phyloP scores from a whole-genome alignment of 768 basidiomycete genomes.

The Pholiota conissans region DNA sequence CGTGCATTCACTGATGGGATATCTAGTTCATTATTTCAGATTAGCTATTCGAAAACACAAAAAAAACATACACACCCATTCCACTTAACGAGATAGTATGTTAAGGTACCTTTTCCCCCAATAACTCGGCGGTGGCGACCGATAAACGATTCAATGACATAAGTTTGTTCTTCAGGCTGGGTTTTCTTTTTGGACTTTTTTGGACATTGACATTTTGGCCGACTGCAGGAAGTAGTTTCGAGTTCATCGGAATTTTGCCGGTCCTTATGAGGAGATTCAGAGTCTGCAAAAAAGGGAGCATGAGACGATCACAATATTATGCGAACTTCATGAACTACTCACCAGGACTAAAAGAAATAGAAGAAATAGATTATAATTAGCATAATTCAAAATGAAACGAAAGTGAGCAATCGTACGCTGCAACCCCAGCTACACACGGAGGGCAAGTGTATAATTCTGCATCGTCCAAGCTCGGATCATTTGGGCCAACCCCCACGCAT shows the following conservation, averaged over 20 bases:
- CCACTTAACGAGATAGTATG: slow-evolving; percentile 41
- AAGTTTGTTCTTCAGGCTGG: slow-evolving; percentile 18
- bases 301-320: neutral
- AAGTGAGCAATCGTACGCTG: slow-evolving; percentile 25
- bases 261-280: slow-evolving; percentile 1
- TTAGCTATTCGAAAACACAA: neutral
- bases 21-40: slow-evolving; percentile 23
- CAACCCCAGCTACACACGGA: slow-evolving; percentile 29
- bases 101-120: slow-evolving; percentile 20
- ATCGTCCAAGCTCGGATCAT: slow-evolving; percentile 35
- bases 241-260: neutral
- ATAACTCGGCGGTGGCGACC: slow-evolving; percentile 28
- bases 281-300: neutral
- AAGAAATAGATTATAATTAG: neutral
- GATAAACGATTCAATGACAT: slow-evolving; percentile 33
- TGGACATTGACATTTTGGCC: slow-evolving; percentile 2
- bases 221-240: neutral
- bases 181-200: slow-evolving; percentile 4
- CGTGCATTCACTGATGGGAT: slow-evolving; percentile 31
- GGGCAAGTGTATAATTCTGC: slow-evolving; percentile 41
- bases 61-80: slow-evolving; percentile 29
- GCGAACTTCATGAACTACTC: neutral
- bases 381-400: neutral
- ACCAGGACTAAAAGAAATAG: neutral
- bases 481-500: slow-evolving; percentile 40